Conservation (phyloP, 2,329 filamentous ascomycete genomes). For the Pezicula neosporulosa region DNA sequence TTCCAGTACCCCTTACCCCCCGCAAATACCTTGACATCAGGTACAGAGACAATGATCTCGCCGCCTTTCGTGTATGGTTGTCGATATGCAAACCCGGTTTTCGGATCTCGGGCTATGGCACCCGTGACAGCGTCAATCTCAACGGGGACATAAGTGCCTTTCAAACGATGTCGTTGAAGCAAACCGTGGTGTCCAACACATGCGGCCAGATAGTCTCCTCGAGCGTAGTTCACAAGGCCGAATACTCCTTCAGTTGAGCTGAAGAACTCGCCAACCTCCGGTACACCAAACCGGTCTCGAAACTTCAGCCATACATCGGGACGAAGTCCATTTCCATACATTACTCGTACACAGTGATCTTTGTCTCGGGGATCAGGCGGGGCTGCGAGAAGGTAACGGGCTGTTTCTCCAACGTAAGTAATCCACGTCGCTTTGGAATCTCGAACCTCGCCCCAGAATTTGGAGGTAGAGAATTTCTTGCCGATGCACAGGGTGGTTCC, state of each 20-base stretch:
- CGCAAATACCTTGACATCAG: conserved; percentile 54
- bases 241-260: conserved; percentile 74
- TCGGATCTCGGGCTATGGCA: conserved; percentile 61
- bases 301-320: conserved; percentile 67
- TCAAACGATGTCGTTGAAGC: conserved; percentile 49
- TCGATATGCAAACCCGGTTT: conserved; percentile 64
- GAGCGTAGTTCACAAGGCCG: conserved; percentile 53
- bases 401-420: conserved; percentile 75
- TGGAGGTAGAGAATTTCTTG: conserved; percentile 63
- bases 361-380: conserved; percentile 60
- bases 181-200: conserved; percentile 70
- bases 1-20: conserved; percentile 57
- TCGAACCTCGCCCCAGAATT: conserved; percentile 70
- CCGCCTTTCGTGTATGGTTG: conserved; percentile 65
- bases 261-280: conserved; percentile 70
- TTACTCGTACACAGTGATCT: conserved; percentile 53
- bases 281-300: conserved; percentile 58
- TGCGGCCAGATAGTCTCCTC: conserved; percentile 58
- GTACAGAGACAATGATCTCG: conserved; percentile 68
- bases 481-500: conserved; percentile 58
- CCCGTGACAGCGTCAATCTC: conserved; percentile 66
- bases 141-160: conserved; percentile 60
- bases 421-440: conserved; percentile 67
- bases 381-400: conserved; percentile 68
- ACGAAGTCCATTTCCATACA: conserved; percentile 65